These are phyloP conservation scores for Leishmania tarentolae DNA, from an alignment of 208 protist species.

Conservation along the genomic window DNA sequence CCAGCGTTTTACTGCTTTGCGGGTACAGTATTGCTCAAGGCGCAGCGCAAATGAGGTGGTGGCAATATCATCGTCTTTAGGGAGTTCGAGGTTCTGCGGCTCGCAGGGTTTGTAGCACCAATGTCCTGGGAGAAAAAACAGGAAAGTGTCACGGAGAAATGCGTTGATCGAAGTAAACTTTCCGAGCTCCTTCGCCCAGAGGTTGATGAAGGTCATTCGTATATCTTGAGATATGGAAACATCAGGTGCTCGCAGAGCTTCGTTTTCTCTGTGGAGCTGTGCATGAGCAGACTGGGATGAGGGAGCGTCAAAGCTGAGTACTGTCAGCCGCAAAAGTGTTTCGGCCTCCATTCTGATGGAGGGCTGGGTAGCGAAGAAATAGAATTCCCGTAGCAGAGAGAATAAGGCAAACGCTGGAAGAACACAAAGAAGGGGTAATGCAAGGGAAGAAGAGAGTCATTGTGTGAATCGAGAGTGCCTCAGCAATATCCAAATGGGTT, in stretches of 20 bases:
- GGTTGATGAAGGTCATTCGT: slow-evolving; percentile 1
- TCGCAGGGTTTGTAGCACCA: slow-evolving; percentile 14
- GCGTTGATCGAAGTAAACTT: not conserved
- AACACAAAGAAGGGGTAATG: not conserved
- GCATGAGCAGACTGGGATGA: not conserved
- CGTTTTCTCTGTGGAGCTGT: not conserved
- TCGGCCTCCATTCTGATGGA: slow-evolving; percentile 7
- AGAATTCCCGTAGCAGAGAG: not conserved
- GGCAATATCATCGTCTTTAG: not conserved
- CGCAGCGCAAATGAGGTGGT: not conserved
- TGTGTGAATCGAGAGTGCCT: not conserved
- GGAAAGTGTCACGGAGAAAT: not conserved
- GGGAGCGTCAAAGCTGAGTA: not conserved
- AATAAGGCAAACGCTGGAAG: not conserved
- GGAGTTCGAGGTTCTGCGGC: not conserved
- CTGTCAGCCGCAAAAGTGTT: slow-evolving; percentile 16
- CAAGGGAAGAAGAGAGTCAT: not conserved
- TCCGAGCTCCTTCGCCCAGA: slow-evolving; percentile 12
- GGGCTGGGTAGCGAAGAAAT: not conserved
- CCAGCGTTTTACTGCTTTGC: not conserved
- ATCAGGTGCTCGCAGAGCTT: too few relatives aligned
- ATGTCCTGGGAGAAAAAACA: slow-evolving; percentile 16
- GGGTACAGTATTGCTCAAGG: not conserved
- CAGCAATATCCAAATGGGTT: not conserved
- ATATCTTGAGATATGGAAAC: not conserved